Conservation (phyloP, 192 early-diverging fungal genomes). For the Coemansia erecta region DNA sequence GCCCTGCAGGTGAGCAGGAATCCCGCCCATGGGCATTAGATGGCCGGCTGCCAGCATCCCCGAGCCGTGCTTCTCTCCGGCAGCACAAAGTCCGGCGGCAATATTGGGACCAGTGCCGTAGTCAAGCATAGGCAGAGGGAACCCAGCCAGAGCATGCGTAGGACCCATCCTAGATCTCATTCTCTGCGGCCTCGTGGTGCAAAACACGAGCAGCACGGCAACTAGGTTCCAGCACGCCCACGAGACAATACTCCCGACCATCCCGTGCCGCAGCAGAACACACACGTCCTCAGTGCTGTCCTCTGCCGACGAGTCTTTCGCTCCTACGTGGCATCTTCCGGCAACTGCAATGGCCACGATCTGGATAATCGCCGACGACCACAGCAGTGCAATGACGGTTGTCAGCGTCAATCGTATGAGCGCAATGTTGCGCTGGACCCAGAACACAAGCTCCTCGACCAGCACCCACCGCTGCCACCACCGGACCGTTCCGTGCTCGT, state of each 20-base stretch:
- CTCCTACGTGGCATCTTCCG: conserved; percentile 23
- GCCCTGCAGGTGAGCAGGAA: no score
- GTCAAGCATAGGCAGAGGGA: not conserved
- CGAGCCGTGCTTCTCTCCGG: not conserved
- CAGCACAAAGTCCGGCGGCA: not conserved
- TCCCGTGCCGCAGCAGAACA: conserved; percentile 32
- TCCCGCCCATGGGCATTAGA: not conserved
- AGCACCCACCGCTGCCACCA: conserved; percentile 42
- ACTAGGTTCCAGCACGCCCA: conserved; percentile 39
- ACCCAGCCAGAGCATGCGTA: not conserved
- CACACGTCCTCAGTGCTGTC: conserved; percentile 17
- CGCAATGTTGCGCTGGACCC: conserved; percentile 30
- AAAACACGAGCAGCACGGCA: conserved; percentile 21
- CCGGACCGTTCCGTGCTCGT: conserved; percentile 6
- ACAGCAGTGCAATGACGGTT: conserved; percentile 18
- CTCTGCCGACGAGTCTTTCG: not conserved
- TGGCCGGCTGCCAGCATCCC: not conserved
- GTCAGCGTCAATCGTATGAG: conserved; percentile 25
- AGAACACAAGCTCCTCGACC: conserved; percentile 34
- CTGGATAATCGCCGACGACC: conserved; percentile 33
- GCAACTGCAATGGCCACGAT: conserved; percentile 24
- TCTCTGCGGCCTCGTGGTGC: conserved; percentile 25
- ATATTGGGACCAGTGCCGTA: conserved; percentile 1
- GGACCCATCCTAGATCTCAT: not conserved
- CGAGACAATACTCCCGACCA: conserved; percentile 13